Evolutionary conservation across 2,329 filamentous ascomycete genomes (phyloP).

Genomic region (Ceratocystis smalleyi): DNA sequence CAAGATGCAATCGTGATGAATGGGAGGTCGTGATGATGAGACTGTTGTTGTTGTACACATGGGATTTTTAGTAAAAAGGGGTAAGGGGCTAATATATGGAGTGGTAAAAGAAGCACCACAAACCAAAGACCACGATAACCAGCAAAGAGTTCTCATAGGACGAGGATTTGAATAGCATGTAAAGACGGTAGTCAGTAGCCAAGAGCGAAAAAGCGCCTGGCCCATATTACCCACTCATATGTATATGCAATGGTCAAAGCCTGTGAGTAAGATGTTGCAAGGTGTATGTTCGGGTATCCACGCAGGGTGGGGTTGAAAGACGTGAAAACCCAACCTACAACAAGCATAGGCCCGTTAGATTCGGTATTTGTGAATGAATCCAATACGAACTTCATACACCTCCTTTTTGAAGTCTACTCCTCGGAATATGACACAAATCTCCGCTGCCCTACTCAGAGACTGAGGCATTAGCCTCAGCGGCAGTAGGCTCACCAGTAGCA

Average conservation of each 20-base stretch:
- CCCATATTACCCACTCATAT: background rate
- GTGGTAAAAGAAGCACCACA: background rate
- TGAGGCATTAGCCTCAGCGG: background rate
- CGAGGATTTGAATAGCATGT: background rate
- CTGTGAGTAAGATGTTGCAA: background rate
- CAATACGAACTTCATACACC: background rate
- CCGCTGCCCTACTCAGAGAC: background rate
- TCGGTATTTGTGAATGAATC: background rate
- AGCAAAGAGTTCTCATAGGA: background rate
- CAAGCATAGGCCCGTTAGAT: background rate
- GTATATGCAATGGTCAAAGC: background rate
- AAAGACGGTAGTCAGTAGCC: background rate
- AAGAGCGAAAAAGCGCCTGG: background rate
- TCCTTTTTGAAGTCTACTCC: background rate
- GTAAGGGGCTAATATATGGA: background rate
- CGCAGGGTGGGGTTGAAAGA: background rate
- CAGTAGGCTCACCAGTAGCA: background rate
- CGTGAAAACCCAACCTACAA: background rate
- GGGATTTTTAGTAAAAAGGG: background rate
- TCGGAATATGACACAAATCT: background rate
- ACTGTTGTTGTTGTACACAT: background rate
- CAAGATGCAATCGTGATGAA: conserved; percentile 1
- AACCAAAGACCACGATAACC: background rate
- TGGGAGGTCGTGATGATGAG: conserved; percentile 4
- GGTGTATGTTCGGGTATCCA: background rate